Evolutionary conservation across 257 asterid genomes (phyloP), one percentile per base, ranked within the genome.

Genomic region (Nicotiana paniculata): DNA sequence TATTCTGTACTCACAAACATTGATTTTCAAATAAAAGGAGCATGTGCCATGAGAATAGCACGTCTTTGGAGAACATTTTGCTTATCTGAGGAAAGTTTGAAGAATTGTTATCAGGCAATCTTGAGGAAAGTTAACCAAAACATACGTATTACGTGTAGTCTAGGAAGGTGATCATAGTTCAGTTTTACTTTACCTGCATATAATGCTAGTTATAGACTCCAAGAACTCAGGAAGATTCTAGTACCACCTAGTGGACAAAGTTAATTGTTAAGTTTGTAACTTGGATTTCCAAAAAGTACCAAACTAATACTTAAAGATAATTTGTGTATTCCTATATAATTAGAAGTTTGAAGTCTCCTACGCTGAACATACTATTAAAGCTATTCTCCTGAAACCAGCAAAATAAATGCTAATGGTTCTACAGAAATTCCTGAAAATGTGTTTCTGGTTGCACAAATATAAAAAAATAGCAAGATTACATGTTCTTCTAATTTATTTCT

Each of bases 121-220:
- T 74, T 24, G 43, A 48, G 43, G 79, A 74, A 48, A 26, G 62
- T 74, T 48, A 28, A 51, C 24, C 43, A 13, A 15, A 74, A 69
- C 11, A 15, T 48, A 48, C 13, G 15, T 74, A 62, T 74, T 48
- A 48, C 13, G 15, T 74, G 79, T 74, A 51, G 26, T 48, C 63
- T 35, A 4, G 6, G 62, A 74, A 74, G 79, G 79, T 26, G 62
- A 46, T 74, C 53, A 26, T 74, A 74, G 79, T 74, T 74, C 79
- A 74, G 43, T 72, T 46, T 46, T 72, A 46, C 59, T 46, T 46
- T 72, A 46, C 59, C 78, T 43, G 59, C 59, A 72, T 13, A 32
- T 30, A 26, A 26, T 4, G 79, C 63, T 28, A 74, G 39, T 74
- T 74, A 74, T 74, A 46, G 43, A 74, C 62, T 24, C 26, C 39